Evolutionary conservation across 2,329 filamentous ascomycete species (phyloP), one percentile per base, ranked within the genome.

Genomic region (Aaosphaeria pasadenensis): DNA sequence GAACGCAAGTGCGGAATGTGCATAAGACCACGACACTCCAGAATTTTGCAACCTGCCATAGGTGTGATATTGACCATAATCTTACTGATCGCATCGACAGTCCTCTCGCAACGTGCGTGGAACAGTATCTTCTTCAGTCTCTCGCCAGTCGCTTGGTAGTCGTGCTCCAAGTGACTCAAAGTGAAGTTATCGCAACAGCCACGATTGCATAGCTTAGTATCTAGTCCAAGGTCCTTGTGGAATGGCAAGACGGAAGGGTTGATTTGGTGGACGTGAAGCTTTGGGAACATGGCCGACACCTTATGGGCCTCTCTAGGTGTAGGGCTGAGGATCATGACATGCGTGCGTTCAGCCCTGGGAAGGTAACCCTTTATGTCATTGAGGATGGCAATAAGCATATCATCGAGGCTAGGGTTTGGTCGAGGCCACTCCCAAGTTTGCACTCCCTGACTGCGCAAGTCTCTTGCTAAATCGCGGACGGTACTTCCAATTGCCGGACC

Each of bases 261-360:
- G 45, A 66, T 56, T 24, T 60, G 60, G 45, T 67, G 60, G 7
- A 66, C 46, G 36, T 55, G 50, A 2, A 66, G 31, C 31, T 52
- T 44, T 5, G 63, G 59, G 33, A 54, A 57, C 4, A 41, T 47
- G 5, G 51, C 56, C 1, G 55, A 64, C 1, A 67, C 50, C 17
- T 54, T 45, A 38, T 66, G 62, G 11, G 66, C 39, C 6, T 54
- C 39, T 13, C 59, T 48, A 0, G 50, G 40, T n/a, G 47, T 55
- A 4, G 64, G 62, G 35, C 63, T 63, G 1, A 67, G 50, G 5
- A 67, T 17, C 5, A 67, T 46, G 5, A 67, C 11, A 42, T 66
- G 63, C n/a, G 60, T 58, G 29, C 56, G 59, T 28, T 48, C 47
- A 6, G 46, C 9, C 30, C 54, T 60, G 17, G 55, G 36, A 5